Evolutionary conservation across 2,329 filamentous ascomycete species (phyloP), one percentile per base, ranked within the genome.

Genomic region (Pseudogymnoascus sp.): DNA sequence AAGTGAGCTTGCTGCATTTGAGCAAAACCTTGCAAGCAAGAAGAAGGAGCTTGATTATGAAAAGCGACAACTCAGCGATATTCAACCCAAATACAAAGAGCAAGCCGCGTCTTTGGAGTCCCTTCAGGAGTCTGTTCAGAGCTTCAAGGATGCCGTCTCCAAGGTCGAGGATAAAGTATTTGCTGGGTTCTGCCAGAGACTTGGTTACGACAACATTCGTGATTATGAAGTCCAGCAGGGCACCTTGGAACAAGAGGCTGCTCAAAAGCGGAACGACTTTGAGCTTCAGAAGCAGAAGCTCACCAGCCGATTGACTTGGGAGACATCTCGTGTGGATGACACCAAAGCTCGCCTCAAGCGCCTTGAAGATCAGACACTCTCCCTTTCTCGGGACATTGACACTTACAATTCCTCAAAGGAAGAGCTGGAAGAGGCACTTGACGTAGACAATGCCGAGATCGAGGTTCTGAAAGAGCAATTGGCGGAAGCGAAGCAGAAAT

Each of bases 151-250:
- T 26, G 85, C 89, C 1, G 90, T 97, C 65, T 84, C 88, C 46
- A 82, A 85, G 62, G 90, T 96, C 17, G 92, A 97, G 73, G 95
- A 99, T 73, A 84, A 92, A 69, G 83, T 99, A 31, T 99, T 97
- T 75, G 82, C 82, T 21, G 81, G 82, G 42, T 99, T 99, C 77
- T 99, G 95, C 77, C 84, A 86, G 69, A 86, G 90, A 63, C 85
- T 97, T 19, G 91, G 93, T 0, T 97, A 96, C 74, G 82, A 85
- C 64, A 88, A 96, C 70, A 96, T 99, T 67, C 90, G 93, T 64
- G 90, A 91, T 64, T 99, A 97, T 71, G 92, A 97, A 73, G 89
- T 89, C 26, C 93, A 96, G 68, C 95, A 97, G 76, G 93, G 95
- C 59, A 92, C 89, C 44, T 79, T 96, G 59, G 93, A 97, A 75